phyloP scores from a whole-genome alignment of 1,139 yeast species.

The Scheffersomyces segobiensis region DNA sequence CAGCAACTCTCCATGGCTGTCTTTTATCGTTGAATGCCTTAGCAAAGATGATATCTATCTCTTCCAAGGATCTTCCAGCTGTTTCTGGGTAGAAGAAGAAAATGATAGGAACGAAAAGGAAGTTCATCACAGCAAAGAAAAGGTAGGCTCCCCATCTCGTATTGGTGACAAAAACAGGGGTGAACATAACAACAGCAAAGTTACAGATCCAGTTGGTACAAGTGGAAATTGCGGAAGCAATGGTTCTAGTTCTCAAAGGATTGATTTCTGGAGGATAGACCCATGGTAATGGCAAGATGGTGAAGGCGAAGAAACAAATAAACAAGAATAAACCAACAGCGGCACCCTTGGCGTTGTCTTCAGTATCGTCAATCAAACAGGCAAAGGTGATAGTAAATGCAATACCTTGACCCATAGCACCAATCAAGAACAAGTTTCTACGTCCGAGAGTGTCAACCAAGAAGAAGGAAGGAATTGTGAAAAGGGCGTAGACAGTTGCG shows the following conservation, averaged over 20 bases:
- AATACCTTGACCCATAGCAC: constrained; percentile 49
- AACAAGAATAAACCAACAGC: constrained; percentile 35
- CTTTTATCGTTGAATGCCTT: constrained; percentile 45
- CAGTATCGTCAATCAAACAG: constrained; percentile 36
- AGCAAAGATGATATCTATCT: constrained; percentile 26
- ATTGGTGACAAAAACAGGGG: constrained; percentile 49
- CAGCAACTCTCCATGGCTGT: constrained; percentile 54
- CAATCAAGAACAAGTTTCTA: constrained; percentile 56
- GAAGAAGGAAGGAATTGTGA: constrained; percentile 65
- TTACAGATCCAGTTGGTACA: constrained; percentile 53
- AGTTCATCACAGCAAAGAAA: constrained; percentile 27
- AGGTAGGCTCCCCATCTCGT: constrained; percentile 47
- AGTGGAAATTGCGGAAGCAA: constrained; percentile 50
- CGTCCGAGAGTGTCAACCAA: constrained; percentile 66
- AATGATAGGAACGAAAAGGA: constrained; percentile 24
- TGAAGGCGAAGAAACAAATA: constrained; percentile 28
- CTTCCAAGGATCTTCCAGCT: constrained; percentile 33
- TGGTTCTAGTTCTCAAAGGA: constrained; percentile 62
- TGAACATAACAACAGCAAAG: constrained; percentile 54
- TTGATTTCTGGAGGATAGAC: constrained; percentile 64
- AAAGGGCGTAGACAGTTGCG: constrained; percentile 59
- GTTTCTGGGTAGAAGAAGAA: constrained; percentile 35
- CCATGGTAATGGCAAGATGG: constrained; percentile 48
- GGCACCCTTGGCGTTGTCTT: constrained; percentile 44
- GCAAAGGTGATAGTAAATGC: constrained; percentile 44